Conservation (phyloP, 169 alveolate genomes). For the Toxoplasma gondii region DNA sequence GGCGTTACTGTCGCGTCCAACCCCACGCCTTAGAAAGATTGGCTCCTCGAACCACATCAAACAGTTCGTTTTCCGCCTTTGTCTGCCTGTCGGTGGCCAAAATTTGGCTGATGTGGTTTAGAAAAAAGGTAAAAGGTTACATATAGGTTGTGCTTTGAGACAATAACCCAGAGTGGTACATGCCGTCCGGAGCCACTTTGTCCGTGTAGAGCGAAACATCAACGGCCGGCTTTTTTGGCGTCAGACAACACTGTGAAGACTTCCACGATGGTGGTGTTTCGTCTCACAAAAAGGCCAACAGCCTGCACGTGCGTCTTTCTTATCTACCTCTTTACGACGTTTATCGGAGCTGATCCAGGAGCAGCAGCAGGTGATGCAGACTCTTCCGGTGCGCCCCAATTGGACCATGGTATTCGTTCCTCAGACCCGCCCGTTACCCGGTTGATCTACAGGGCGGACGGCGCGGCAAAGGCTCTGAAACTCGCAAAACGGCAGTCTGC, state of each 20-base stretch:
- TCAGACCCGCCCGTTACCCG: not conserved
- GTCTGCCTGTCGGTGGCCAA: not conserved
- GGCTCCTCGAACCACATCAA: not conserved
- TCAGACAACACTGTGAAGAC: not conserved
- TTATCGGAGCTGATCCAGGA: not conserved
- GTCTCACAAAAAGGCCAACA: not conserved
- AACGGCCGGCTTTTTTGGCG: not conserved
- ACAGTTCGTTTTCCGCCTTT: not conserved
- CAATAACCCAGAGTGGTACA: not conserved
- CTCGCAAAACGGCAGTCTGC: not conserved
- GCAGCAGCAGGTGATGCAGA: not conserved
- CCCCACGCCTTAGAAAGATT: not conserved
- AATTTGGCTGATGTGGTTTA: not conserved
- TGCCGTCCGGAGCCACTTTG: not conserved
- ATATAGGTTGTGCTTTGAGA: not conserved
- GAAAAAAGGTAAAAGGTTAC: not conserved
- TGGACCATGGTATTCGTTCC: not conserved
- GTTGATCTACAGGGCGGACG: not conserved
- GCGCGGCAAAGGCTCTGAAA: slow-evolving; percentile 19
- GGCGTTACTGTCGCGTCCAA: not conserved
- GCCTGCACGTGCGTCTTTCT: not conserved
- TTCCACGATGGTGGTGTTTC: not conserved
- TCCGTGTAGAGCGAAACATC: not conserved
- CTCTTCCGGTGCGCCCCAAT: not conserved
- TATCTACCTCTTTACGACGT: not conserved